Conservation (phyloP, 2,329 filamentous ascomycete species). For the Penicillium sp. region DNA sequence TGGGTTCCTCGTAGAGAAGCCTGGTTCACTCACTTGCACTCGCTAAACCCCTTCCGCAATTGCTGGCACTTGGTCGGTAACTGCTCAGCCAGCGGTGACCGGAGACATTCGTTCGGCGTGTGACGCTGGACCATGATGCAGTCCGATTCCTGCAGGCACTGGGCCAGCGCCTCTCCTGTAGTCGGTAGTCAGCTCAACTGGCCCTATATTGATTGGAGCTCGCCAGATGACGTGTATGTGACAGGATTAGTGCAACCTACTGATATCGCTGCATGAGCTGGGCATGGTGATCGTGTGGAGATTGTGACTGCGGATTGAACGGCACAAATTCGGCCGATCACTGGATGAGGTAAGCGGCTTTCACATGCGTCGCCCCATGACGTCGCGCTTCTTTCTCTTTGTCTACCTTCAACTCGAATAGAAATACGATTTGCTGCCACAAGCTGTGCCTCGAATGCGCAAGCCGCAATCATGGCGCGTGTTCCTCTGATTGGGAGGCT, state of each 20-base stretch:
- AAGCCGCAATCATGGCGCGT: conserved; percentile 45
- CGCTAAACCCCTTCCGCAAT: conserved; percentile 83
- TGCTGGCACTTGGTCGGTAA: conserved; percentile 87
- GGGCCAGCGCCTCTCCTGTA: conserved; percentile 79
- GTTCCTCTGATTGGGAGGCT: conserved; percentile 60
- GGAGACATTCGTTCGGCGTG: conserved; percentile 79
- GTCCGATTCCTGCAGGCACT: conserved; percentile 93
- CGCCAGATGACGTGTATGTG: neutral
- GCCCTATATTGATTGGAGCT: neutral
- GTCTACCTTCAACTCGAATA: too few species aligned
- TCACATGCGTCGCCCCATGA: conserved; percentile 23
- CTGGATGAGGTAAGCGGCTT: conserved; percentile 34
- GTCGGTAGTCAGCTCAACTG: conserved; percentile 14
- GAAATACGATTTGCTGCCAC: too few species aligned
- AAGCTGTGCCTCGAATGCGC: too few species aligned
- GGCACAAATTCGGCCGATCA: conserved; percentile 19
- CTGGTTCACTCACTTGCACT: conserved; percentile 62
- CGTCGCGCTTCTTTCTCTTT: conserved; percentile 12
- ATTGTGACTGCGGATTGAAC: neutral
- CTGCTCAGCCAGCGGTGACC: conserved; percentile 69
- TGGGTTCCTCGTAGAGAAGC: neutral
- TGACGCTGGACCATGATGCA: conserved; percentile 92
- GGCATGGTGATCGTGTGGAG: conserved; percentile 59
- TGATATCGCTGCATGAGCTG: conserved; percentile 92
- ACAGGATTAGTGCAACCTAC: conserved; percentile 50